Evolutionary conservation across 192 early-diverging fungal genomes (phyloP).

Genomic region (Podila epicladia): DNA sequence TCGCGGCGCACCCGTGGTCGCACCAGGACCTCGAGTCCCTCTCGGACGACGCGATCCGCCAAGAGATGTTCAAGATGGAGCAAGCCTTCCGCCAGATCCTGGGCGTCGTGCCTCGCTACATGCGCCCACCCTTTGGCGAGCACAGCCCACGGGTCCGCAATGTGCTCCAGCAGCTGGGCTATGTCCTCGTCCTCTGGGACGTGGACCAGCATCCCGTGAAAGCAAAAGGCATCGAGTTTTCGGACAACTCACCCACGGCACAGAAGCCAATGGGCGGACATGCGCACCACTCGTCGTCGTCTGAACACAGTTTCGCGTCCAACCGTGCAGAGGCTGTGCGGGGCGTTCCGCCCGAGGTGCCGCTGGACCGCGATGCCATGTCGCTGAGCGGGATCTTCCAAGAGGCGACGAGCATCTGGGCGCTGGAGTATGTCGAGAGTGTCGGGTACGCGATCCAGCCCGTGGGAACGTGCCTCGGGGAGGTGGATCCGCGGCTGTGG

Average conservation of each 20-base stretch:
- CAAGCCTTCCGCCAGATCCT: slow-evolving; percentile 60
- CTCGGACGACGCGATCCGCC: slow-evolving; percentile 53
- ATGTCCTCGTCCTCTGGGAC: slow-evolving; percentile 50
- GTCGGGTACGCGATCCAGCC: slow-evolving; percentile 30
- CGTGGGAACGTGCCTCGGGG: slow-evolving; percentile 33
- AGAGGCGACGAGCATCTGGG: slow-evolving; percentile 43
- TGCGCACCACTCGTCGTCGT: neutral
- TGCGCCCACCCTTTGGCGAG: slow-evolving; percentile 68
- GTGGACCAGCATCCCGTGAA: slow-evolving; percentile 19
- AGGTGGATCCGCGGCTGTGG: slow-evolving; percentile 39
- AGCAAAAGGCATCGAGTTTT: neutral
- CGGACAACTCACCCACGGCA: neutral
- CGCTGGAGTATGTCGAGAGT: slow-evolving; percentile 39
- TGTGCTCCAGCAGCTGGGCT: slow-evolving; percentile 23
- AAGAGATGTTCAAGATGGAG: slow-evolving; percentile 60
- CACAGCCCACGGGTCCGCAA: slow-evolving; percentile 7
- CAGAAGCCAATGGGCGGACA: slow-evolving; percentile 7
- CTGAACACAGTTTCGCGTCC: neutral
- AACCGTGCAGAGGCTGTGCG: slow-evolving; percentile 47
- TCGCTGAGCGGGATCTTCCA: slow-evolving; percentile 40
- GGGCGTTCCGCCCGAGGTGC: slow-evolving; percentile 10
- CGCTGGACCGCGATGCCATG: slow-evolving; percentile 28
- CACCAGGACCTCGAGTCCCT: slow-evolving; percentile 57
- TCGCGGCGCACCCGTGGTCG: slow-evolving; percentile 70
- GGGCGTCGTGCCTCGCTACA: slow-evolving; percentile 64